These are phyloP conservation scores for Thalassiosira sp. DNA, from an alignment of 352 stramenopile species.

Conservation along the genomic window DNA sequence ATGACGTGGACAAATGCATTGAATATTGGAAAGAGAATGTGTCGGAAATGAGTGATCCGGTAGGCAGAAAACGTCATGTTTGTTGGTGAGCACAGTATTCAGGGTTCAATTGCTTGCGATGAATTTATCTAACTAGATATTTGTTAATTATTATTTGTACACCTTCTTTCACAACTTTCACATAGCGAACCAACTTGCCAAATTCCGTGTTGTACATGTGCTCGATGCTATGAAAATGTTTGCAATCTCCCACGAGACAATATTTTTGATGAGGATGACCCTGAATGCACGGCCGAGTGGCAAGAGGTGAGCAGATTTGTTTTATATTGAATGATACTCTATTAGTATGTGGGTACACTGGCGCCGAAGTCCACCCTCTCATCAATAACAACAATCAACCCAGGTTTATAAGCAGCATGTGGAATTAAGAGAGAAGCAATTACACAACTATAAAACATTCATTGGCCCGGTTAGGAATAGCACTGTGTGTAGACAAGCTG, in stretches of 20 bases:
- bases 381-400: background rate
- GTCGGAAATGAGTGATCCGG: slow-evolving; percentile 48
- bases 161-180: no score
- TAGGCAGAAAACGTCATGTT: slow-evolving; percentile 41
- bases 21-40: slow-evolving; percentile 56
- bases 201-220: slow-evolving; percentile 28
- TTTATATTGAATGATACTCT: background rate
- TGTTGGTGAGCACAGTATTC: slow-evolving; percentile 33
- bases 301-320: slow-evolving; percentile 18
- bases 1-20: slow-evolving; percentile 59
- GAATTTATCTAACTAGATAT: background rate
- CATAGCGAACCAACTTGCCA: slow-evolving; percentile 46
- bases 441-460: slow-evolving; percentile 48
- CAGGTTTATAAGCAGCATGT: slow-evolving; percentile 52
- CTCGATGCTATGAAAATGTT: slow-evolving; percentile 26
- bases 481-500: slow-evolving; percentile 35
- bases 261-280: slow-evolving; percentile 43
- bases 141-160: no score
- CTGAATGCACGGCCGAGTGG: slow-evolving; percentile 25
- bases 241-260: slow-evolving; percentile 32
- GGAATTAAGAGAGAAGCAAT: slow-evolving; percentile 36
- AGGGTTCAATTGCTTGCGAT: background rate
- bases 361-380: background rate
- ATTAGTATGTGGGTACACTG: background rate
- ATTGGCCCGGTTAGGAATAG: slow-evolving; percentile 40